Percentiles rank a stretch among this genome's conserved stretches.
Evolutionary conservation across 352 stramenopile genomes (phyloP).

Genomic region (Globisporangium apiculatum): DNA sequence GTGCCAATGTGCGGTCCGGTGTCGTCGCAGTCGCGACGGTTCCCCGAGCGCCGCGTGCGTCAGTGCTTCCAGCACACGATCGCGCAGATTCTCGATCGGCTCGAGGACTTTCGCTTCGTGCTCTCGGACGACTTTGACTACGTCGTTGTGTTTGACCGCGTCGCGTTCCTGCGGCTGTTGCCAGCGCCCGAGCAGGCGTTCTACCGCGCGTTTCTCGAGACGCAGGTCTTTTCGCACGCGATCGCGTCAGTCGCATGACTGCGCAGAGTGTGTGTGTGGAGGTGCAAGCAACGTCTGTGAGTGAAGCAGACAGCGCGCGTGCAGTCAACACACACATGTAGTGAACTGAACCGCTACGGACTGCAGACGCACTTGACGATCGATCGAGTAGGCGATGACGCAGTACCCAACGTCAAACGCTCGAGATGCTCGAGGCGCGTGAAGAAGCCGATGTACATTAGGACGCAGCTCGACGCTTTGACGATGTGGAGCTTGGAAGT

Average conservation of each 20-base stretch:
- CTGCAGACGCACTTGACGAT: too few relatives aligned
- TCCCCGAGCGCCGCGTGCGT: slow-evolving; percentile 54
- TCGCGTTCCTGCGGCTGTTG: slow-evolving; percentile 55
- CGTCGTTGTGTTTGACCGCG: slow-evolving; percentile 79
- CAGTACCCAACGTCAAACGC: too few relatives aligned
- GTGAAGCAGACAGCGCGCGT: too few relatives aligned
- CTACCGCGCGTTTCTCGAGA: slow-evolving; percentile 77
- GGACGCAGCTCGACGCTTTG: too few relatives aligned
- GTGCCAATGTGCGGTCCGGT: slow-evolving; percentile 49
- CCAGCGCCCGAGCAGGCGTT: slow-evolving; percentile 51
- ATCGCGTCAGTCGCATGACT: slow-evolving; percentile 57
- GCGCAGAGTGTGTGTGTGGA: too few relatives aligned
- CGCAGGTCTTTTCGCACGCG: slow-evolving; percentile 80
- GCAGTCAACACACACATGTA: too few relatives aligned
- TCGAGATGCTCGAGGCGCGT: too few relatives aligned
- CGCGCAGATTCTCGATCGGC: slow-evolving; percentile 36
- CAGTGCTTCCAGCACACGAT: slow-evolving; percentile 49
- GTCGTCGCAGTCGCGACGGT: slow-evolving; percentile 22
- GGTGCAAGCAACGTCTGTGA: too few relatives aligned
- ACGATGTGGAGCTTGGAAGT: too few relatives aligned
- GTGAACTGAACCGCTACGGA: too few relatives aligned
- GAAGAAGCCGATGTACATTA: too few relatives aligned
- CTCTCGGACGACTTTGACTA: slow-evolving; percentile 85
- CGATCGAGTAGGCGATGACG: too few relatives aligned
- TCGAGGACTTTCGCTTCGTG: slow-evolving; percentile 80